phyloP scores from a whole-genome alignment of 2,329 filamentous ascomycete genomes.

The Aspergillus felis region DNA sequence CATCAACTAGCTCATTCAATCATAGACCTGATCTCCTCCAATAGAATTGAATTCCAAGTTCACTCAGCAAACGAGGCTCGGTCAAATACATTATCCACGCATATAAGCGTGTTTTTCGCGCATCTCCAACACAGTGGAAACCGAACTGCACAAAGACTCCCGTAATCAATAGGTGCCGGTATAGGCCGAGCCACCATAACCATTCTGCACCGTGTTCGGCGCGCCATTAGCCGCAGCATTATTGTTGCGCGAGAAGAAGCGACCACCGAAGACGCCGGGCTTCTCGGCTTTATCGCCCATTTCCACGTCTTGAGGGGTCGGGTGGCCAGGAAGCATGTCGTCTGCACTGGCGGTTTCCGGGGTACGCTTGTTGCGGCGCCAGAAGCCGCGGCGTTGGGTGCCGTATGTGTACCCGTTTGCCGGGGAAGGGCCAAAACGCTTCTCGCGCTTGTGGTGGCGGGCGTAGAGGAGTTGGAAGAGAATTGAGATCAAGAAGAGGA shows the following conservation, averaged over 20 bases:
- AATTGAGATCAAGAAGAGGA: constrained; percentile 73
- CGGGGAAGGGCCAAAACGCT: constrained; percentile 64
- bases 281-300: constrained; percentile 18
- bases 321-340: constrained; percentile 37
- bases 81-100: not conserved
- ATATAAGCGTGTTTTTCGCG: not conserved
- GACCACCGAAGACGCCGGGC: constrained; percentile 10
- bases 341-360: constrained; percentile 30
- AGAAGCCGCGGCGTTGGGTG: constrained; percentile 38
- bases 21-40: not conserved
- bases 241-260: constrained; percentile 23
- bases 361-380: constrained; percentile 42
- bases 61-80: not conserved
- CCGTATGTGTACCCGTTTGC: constrained; percentile 66
- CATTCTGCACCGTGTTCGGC: constrained; percentile 8
- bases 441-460: constrained; percentile 69
- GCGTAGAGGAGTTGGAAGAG: constrained; percentile 64
- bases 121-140: not conserved
- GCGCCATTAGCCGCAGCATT: constrained; percentile 4
- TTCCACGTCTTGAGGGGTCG: constrained; percentile 39
- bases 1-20: constrained; percentile 2
- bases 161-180: constrained; percentile 25
- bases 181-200: constrained; percentile 29
- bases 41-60: not conserved
- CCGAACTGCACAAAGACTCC: not conserved